Evolutionary conservation across 371 early-diverging fungal species (phyloP).

Genomic region (Mortierella sp.): DNA sequence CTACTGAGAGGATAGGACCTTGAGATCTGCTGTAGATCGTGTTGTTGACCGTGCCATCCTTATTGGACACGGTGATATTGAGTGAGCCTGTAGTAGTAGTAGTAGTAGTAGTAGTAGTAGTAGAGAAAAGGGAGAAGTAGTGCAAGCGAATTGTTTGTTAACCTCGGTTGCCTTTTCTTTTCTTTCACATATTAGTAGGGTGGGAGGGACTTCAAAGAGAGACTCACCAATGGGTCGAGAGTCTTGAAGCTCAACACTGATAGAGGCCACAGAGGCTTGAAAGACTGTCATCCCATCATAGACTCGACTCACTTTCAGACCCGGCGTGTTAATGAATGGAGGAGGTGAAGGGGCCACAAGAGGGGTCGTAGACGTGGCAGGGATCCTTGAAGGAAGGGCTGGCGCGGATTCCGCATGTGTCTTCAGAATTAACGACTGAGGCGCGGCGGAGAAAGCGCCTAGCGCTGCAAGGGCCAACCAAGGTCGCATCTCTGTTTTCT

Average conservation of each 20-base stretch:
- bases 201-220: not conserved
- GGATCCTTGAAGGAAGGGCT: not conserved
- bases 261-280: constrained; percentile 24
- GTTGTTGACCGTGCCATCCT: constrained; percentile 34
- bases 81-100: constrained; percentile 17
- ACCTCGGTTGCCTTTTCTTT: no score
- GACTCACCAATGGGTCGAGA: constrained; percentile 23
- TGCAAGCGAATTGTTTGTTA: not conserved
- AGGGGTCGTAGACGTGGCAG: constrained; percentile 1
- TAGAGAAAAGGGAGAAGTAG: not conserved
- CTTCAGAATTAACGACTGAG: no score
- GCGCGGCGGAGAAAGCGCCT: no score
- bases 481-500: no score
- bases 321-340: constrained; percentile 32
- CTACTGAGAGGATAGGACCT: not conserved
- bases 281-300: constrained; percentile 22
- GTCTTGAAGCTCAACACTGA: constrained; percentile 9
- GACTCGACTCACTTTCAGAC: constrained; percentile 20
- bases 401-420: no score
- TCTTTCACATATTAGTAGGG: no score
- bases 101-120: not conserved
- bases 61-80: constrained; percentile 29
- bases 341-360: constrained; percentile 10
- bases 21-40: constrained; percentile 17
- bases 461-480: no score